Base-by-base conservation (phyloP, 169 alveolate species). In the Plasmodium gallinaceum region DNA sequence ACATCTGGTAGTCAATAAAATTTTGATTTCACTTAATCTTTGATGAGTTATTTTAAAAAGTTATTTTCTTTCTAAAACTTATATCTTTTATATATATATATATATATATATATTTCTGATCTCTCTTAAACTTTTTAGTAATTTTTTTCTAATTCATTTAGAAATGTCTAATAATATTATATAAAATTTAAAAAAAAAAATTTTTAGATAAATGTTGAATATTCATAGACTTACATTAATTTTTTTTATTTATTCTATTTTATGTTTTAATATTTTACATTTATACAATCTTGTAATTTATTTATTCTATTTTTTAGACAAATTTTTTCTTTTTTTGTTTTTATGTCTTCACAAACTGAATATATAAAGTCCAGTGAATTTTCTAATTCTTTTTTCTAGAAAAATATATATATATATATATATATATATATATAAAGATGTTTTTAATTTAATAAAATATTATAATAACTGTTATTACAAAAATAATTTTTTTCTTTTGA, bases 271-370 rank as follows among this genome's bases (percentile, higher is more conserved):
- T 24, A 48, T 24, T 46, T 64, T 66, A 78, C 89, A 65, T 78
- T 64, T 78, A 78, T 78, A 46, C 78, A 78, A 78, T 78, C 78
- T 22, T 78, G 78, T 42, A 78, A 69, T 57, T 78, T 78, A 45
- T 78, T 78, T 51, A 78, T 78, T 52, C 89, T 65, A 43, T 78
- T 78, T 7, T 65, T 69, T 45, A 78, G 32, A 32, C 89, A 78
- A 16, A 78, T 78, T 26, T 78, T 78, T 54, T 78, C 89, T 69
- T 78, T 78, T 42, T 78, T 78, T 45, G 89, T 64, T 78, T 52
- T 26, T 78, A 78, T 78, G 32, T 78, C 89, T 51, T 78, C 89
- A 65, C 89, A 78, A 45, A 78, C 43, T 10, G 89, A 78, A 26
- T 64, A 70, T 42, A 78, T 78, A 78, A 78, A 78, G 64, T 78